Percentiles rank a stretch among this genome's conserved stretches.
phyloP scores from a whole-genome alignment of 345 rosid genomes.

The Geranium brycei region DNA sequence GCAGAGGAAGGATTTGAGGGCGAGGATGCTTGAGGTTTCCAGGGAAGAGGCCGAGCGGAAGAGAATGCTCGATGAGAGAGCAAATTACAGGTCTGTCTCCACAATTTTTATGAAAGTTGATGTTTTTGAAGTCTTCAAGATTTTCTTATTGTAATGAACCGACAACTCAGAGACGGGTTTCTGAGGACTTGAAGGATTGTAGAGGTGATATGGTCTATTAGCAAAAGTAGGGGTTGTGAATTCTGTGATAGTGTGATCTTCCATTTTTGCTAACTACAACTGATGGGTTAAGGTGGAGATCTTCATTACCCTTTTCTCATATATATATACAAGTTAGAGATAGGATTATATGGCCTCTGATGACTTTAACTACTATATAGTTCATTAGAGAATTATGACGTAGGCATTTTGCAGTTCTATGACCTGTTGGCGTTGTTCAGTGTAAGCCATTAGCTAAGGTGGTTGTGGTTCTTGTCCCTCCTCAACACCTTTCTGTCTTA shows the following conservation, averaged over 20 bases:
- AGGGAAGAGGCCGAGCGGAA: slow-evolving; percentile 91
- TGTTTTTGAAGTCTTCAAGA: not conserved
- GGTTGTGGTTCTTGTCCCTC: not conserved
- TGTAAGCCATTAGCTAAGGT: not conserved
- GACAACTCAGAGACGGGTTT: too few species aligned
- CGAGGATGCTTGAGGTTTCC: slow-evolving; percentile 81
- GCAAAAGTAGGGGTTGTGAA: too few species aligned
- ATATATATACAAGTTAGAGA: not conserved
- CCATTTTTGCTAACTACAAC: too few species aligned
- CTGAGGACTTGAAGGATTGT: too few species aligned
- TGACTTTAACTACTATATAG: not conserved
- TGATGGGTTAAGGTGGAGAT: too few species aligned
- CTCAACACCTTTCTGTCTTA: not conserved
- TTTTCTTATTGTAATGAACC: too few species aligned
- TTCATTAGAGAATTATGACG: too few species aligned
- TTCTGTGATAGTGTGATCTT: too few species aligned
- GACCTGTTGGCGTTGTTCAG: too few species aligned
- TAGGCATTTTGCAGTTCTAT: too few species aligned
- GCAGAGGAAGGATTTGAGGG: slow-evolving; percentile 72
- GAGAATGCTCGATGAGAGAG: slow-evolving; percentile 82
- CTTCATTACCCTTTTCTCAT: too few species aligned
- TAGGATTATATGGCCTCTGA: not conserved
- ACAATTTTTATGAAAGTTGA: not conserved
- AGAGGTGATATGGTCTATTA: too few species aligned
- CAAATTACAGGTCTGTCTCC: slow-evolving; percentile 55